These are phyloP conservation scores for Zea mays DNA, from an alignment of 176 grass and related monocot genomes.

Conservation along the genomic window DNA sequence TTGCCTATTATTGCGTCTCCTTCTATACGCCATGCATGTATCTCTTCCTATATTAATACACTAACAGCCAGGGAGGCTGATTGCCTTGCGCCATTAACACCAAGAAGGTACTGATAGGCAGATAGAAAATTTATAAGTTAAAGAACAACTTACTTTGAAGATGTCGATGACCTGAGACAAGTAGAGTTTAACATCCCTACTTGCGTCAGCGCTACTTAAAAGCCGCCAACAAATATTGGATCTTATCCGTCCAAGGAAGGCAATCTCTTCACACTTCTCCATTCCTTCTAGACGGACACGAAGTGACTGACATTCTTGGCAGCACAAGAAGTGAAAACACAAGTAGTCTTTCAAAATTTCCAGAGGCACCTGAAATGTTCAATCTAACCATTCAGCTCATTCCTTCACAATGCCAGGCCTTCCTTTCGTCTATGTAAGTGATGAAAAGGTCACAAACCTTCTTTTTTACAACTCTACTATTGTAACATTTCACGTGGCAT, in stretches of 20 bases:
- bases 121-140: slow-evolving; percentile 19
- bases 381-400: slow-evolving; percentile 25
- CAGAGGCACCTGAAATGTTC: slow-evolving; percentile 47
- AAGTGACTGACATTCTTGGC: slow-evolving; percentile 40
- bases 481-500: slow-evolving; percentile 71
- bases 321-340: slow-evolving; percentile 43
- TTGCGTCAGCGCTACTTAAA: slow-evolving; percentile 46
- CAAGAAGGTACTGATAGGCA: slow-evolving; percentile 30
- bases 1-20: too few species aligned
- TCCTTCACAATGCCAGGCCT: slow-evolving; percentile 30
- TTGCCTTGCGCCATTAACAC: too few species aligned
- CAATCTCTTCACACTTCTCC: slow-evolving; percentile 43
- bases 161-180: slow-evolving; percentile 47
- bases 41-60: too few species aligned
- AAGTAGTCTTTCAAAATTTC: slow-evolving; percentile 46
- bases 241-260: slow-evolving; percentile 29
- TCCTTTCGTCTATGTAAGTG: slow-evolving; percentile 25
- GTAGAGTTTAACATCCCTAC: slow-evolving; percentile 32
- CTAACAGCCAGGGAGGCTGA: too few species aligned
- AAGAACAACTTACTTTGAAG: slow-evolving; percentile 59
- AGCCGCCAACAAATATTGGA: slow-evolving; percentile 57
- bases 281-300: slow-evolving; percentile 41
- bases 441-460: slow-evolving; percentile 40
- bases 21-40: too few species aligned
- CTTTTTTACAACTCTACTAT: slow-evolving; percentile 9